Evolutionary conservation across 345 rosid genomes (phyloP), one percentile per base, ranked within the genome.

Genomic region (Arabidopsis arenosa): DNA sequence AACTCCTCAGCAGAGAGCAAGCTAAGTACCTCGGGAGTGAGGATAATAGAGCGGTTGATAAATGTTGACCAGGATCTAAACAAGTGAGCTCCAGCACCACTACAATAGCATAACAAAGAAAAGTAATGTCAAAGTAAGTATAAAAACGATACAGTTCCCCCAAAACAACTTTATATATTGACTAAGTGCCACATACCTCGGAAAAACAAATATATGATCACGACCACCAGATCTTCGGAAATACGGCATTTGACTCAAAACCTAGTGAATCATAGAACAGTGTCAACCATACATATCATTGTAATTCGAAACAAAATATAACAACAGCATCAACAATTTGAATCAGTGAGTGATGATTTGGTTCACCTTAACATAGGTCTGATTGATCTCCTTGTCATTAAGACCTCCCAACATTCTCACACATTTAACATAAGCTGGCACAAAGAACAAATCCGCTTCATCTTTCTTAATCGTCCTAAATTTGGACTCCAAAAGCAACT

Each of bases 341-440:
- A 66, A 64, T 51, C 36, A 57, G 56, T 47, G n/a, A 58, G 40
- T 23, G 14, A 78, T 1, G 40, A 41, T 12, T 15, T 63, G 28
- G 11, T 63, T 75, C 33, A 92, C 98, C 97, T 89, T 88, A 59
- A 92, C 96, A 72, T 89, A 92, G 9, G 96, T 90, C 37, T 73
- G 87, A 70, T 95, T 89, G 56, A 95, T 95, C 84, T 92, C 99
- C 71, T 90, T 85, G 72, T 95, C 99, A 73, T 82, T 92, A 63
- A 95, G 97, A 48, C 97, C 99, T 61, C 97, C 98, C 85, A 83
- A 74, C 96, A 90, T 86, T 69, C 97, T 84, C 14, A 95, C 92
- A 78, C 99, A 95, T 69, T 90, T 95, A 8, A 69, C 93, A 83
- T 92, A 92, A 11, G 98, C 81, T 21, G 99, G 99, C 68, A 95